Conservation (phyloP, 306 rosid genomes). For the Amphicarpaea edgeworthii region DNA sequence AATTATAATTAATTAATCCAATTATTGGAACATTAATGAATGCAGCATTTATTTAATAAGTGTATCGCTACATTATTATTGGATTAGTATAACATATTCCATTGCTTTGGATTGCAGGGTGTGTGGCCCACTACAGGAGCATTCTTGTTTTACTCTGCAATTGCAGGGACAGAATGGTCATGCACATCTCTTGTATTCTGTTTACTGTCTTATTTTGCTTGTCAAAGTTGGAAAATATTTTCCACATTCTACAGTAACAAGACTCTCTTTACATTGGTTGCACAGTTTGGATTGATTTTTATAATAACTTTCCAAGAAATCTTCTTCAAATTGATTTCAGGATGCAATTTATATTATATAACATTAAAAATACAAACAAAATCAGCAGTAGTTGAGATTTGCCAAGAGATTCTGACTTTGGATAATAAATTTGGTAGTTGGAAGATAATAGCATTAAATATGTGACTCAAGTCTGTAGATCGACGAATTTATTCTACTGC, state of each 20-base stretch:
- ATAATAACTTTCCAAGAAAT: not conserved
- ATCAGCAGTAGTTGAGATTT: not conserved
- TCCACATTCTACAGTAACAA: not conserved
- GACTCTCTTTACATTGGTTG: not conserved
- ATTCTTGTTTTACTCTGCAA: too few relatives aligned
- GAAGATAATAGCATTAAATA: not conserved
- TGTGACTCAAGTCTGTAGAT: not conserved
- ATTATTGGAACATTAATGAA: too few relatives aligned
- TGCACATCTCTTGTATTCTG: too few relatives aligned
- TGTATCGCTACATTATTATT: too few relatives aligned
- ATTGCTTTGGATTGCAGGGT: too few relatives aligned
- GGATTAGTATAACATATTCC: too few relatives aligned
- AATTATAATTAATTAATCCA: too few relatives aligned
- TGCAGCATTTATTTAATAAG: too few relatives aligned
- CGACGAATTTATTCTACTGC: not conserved
- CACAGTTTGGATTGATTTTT: not conserved
- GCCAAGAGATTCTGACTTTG: not conserved
- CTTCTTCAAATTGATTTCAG: not conserved
- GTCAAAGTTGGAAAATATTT: not conserved
- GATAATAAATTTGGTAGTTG: not conserved
- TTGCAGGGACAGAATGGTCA: too few relatives aligned
- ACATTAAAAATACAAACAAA: not conserved
- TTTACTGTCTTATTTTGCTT: not conserved
- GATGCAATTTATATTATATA: not conserved
- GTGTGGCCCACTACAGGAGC: too few relatives aligned